A percentile compares a stretch with the other conserved stretches of the same genome.
Conservation (phyloP, 192 early-diverging fungal species). For the Entomortierella parvispora region DNA sequence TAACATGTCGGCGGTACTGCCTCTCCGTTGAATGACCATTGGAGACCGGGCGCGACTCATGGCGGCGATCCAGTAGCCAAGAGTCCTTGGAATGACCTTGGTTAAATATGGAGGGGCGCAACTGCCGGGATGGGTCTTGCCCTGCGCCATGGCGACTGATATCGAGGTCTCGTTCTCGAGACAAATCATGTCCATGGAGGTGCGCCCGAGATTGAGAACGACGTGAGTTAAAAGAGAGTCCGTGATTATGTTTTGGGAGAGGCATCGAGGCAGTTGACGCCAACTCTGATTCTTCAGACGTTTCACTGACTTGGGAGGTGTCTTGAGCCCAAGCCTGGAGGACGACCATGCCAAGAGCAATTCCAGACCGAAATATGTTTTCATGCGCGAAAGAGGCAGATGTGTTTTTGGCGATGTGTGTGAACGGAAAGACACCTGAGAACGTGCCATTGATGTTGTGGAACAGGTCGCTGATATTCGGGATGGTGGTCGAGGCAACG, state of each 20-base stretch:
- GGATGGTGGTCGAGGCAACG: slow-evolving; percentile 17
- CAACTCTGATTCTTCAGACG: slow-evolving; percentile 32
- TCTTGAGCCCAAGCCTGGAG: slow-evolving; percentile 45
- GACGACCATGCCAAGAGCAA: slow-evolving; percentile 37
- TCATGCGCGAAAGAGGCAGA: slow-evolving; percentile 6
- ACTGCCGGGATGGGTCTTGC: neutral
- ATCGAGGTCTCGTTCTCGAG: too few species aligned
- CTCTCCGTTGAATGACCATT: too few species aligned
- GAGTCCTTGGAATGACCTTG: too few species aligned
- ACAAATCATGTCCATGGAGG: too few species aligned
- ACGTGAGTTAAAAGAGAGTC: neutral
- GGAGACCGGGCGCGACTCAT: too few species aligned
- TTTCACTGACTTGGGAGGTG: slow-evolving; percentile 35
- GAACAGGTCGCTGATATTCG: slow-evolving; percentile 33
- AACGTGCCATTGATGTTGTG: slow-evolving; percentile 41
- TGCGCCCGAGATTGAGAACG: too few species aligned
- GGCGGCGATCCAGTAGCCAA: too few species aligned
- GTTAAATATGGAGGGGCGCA: too few species aligned
- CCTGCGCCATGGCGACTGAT: neutral
- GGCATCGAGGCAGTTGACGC: slow-evolving; percentile 2
- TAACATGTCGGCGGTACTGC: too few species aligned
- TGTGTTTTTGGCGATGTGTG: slow-evolving; percentile 18
- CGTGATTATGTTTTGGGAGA: slow-evolving; percentile 13
- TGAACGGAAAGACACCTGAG: slow-evolving; percentile 39
- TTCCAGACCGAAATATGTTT: slow-evolving; percentile 1